Conservation (phyloP, 2,329 filamentous ascomycete genomes). For the Lanzia echinophila region DNA sequence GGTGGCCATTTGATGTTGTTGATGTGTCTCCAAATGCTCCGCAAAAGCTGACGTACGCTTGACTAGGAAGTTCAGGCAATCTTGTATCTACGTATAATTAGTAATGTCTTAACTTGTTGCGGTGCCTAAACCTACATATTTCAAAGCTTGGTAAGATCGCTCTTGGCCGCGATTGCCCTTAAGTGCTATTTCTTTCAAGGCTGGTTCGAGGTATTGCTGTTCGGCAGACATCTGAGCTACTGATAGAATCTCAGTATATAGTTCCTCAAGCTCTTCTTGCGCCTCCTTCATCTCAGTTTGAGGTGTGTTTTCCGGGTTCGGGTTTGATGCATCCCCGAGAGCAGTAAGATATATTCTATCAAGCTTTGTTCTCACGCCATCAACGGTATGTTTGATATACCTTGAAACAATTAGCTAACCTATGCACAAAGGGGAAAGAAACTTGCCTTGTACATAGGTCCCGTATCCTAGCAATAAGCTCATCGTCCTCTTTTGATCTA, state of each 20-base stretch:
- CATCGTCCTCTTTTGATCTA: constrained; percentile 44
- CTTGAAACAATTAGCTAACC: constrained; percentile 27
- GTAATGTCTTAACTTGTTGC: background rate
- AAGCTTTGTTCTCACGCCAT: constrained; percentile 46
- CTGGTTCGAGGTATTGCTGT: constrained; percentile 58
- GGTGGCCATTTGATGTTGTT: constrained; percentile 39
- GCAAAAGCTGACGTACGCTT: constrained; percentile 40
- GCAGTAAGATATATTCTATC: constrained; percentile 50
- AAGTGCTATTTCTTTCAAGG: constrained; percentile 40
- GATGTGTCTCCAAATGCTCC: constrained; percentile 37
- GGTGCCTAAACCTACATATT: constrained; percentile 40
- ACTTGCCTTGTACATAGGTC: constrained; percentile 48
- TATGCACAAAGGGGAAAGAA: background rate
- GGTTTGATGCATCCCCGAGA: constrained; percentile 27
- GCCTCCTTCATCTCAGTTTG: constrained; percentile 41
- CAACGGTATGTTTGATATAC: constrained; percentile 51
- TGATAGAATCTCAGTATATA: constrained; percentile 62
- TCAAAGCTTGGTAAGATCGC: constrained; percentile 41
- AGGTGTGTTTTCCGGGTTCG: constrained; percentile 11
- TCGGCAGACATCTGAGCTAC: constrained; percentile 67
- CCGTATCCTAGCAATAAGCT: constrained; percentile 50
- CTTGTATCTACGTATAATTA: constrained; percentile 37
- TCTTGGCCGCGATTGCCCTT: constrained; percentile 39
- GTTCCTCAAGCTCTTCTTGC: constrained; percentile 59
- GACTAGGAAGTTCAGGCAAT: constrained; percentile 46